Evolutionary conservation across 2,329 filamentous ascomycete species (phyloP).

Genomic region (Aspergillus pseudoviridinutans): DNA sequence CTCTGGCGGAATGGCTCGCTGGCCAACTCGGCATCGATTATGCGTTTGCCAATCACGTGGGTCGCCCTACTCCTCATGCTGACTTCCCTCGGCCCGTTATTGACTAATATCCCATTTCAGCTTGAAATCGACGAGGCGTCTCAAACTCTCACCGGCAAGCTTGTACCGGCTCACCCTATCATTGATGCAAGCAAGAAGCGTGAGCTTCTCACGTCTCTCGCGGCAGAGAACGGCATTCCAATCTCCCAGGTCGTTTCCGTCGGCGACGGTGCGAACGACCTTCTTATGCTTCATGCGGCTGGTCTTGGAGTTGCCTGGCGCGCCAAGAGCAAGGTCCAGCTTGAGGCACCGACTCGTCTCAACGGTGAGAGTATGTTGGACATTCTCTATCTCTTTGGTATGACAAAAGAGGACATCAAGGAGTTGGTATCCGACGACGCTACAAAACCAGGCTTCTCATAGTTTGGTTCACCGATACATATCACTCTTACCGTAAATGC

Average conservation of each 20-base stretch:
- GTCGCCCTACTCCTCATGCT: conserved; percentile 5
- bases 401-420: conserved; percentile 48
- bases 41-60: conserved; percentile 78
- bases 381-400: conserved; percentile 56
- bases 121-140: conserved; percentile 48
- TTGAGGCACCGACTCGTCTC: conserved; percentile 56
- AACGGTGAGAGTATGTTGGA: conserved; percentile 57
- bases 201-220: conserved; percentile 52
- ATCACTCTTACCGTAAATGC: background rate
- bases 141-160: conserved; percentile 53
- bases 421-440: conserved; percentile 33
- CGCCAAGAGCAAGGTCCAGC: conserved; percentile 62
- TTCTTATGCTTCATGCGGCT: conserved; percentile 61
- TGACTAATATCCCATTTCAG: conserved; percentile 14
- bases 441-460: conserved; percentile 3
- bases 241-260: conserved; percentile 55
- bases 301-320: conserved; percentile 61
- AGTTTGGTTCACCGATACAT: background rate
- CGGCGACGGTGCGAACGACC: conserved; percentile 63
- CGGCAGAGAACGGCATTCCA: conserved; percentile 51
- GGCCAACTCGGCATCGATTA: conserved; percentile 78
- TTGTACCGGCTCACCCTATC: conserved; percentile 52
- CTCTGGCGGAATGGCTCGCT: conserved; percentile 82
- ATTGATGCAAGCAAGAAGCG: conserved; percentile 58
- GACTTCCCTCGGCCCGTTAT: background rate